Conservation (phyloP, 129 eudicot genomes). For the Flaveria bidentis region DNA sequence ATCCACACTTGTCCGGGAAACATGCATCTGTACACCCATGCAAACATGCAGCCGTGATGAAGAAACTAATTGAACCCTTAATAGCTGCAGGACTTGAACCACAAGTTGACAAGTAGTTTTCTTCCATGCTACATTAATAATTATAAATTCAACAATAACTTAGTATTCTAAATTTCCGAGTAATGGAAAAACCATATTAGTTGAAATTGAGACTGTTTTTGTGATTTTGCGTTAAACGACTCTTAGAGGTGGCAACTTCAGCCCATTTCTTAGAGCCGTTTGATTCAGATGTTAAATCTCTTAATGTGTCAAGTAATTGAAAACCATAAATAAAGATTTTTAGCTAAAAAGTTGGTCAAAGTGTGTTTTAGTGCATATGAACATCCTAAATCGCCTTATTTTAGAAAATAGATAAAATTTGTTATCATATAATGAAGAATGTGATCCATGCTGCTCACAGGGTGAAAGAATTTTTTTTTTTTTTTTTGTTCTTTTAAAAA, state of each 20-base stretch:
- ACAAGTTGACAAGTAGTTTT: slow-evolving; percentile 91
- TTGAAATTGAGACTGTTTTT: neutral
- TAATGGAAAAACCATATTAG: neutral
- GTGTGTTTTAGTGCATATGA: neutral
- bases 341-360: neutral
- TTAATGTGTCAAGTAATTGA: neutral
- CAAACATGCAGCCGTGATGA: slow-evolving; percentile 97
- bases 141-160: neutral
- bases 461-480: neutral
- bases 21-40: slow-evolving; percentile 99
- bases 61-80: slow-evolving; percentile 89
- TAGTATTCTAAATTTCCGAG: neutral
- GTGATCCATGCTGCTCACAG: neutral
- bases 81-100: slow-evolving; percentile 96
- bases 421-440: neutral
- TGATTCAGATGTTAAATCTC: neutral
- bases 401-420: neutral
- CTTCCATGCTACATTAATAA: neutral
- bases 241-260: neutral
- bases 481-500: neutral
- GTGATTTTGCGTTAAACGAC: neutral
- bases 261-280: neutral
- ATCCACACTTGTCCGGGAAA: slow-evolving; percentile 94
- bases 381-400: neutral
- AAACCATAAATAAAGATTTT: neutral